Evolutionary conservation across 495 filamentous ascomycete genomes (phyloP).

Genomic region (Oidiodendron maius): DNA sequence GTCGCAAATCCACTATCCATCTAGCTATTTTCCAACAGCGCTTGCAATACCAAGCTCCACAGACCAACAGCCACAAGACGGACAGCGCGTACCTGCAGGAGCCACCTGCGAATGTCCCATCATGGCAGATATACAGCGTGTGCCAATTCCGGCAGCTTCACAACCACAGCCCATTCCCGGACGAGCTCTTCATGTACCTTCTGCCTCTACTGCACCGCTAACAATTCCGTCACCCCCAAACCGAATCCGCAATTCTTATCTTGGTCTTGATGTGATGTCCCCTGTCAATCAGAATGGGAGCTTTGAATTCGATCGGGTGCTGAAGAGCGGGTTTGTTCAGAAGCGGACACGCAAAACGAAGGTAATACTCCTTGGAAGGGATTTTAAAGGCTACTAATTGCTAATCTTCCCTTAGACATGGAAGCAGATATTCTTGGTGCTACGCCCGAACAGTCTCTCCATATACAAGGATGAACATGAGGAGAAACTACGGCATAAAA

Average conservation of each 20-base stretch:
- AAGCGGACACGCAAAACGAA: slow-evolving; percentile 93
- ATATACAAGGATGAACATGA: slow-evolving; percentile 92
- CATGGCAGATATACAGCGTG: slow-evolving; percentile 18
- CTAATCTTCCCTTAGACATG: slow-evolving; percentile 53
- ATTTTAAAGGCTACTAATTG: slow-evolving; percentile 24
- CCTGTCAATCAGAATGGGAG: slow-evolving; percentile 93
- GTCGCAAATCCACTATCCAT: no score
- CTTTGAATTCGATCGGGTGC: slow-evolving; percentile 88
- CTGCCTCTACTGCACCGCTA: slow-evolving; percentile 9
- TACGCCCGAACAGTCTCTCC: slow-evolving; percentile 88
- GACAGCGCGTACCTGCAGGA: no score
- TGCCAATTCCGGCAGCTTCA: slow-evolving; percentile 10
- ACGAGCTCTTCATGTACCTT: slow-evolving; percentile 15
- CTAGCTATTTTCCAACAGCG: background rate
- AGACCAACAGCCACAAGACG: no score
- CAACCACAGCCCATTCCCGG: slow-evolving; percentile 20
- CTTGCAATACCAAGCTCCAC: no score
- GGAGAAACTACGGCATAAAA: slow-evolving; percentile 79
- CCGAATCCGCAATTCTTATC: slow-evolving; percentile 38
- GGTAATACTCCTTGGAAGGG: slow-evolving; percentile 37
- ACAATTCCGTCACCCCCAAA: slow-evolving; percentile 14
- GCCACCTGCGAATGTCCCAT: no score
- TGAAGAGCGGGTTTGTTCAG: slow-evolving; percentile 79
- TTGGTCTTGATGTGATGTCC: slow-evolving; percentile 58
- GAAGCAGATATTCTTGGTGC: slow-evolving; percentile 85